phyloP scores from a whole-genome alignment of 139 green algal genomes.

The Tetradesmus obliquus region DNA sequence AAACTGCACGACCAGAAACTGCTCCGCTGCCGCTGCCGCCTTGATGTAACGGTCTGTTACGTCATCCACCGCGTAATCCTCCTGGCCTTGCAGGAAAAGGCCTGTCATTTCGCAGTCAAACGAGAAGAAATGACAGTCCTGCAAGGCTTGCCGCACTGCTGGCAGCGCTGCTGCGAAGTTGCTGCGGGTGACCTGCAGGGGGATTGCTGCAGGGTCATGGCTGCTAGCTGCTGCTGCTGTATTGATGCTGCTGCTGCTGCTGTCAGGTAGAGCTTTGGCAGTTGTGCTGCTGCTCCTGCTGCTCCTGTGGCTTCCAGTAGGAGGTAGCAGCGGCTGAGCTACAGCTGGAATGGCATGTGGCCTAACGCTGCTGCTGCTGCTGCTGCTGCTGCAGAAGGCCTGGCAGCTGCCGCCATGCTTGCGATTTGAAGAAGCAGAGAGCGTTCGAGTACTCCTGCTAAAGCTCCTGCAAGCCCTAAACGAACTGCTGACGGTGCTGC shows the following conservation, averaged over 20 bases:
- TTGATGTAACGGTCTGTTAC: conserved; percentile 40
- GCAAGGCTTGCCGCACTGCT: conserved; percentile 57
- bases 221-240: background rate
- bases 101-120: conserved; percentile 85
- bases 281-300: background rate
- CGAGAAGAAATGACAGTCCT: conserved; percentile 57
- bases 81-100: conserved; percentile 39
- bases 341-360: background rate
- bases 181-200: conserved; percentile 69
- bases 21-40: conserved; percentile 29
- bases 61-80: conserved; percentile 55
- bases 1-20: conserved; percentile 82
- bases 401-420: background rate
- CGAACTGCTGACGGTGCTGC: background rate
- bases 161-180: conserved; percentile 77
- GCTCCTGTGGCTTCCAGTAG: background rate
- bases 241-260: background rate
- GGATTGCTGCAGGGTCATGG: background rate
- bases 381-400: background rate
- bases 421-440: background rate
- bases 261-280: background rate
- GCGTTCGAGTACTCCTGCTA: background rate
- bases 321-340: background rate
- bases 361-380: background rate
- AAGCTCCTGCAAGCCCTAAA: background rate